Evolutionary conservation across 2,329 filamentous ascomycete species (phyloP).

Genomic region (Meredithiella fracta): DNA sequence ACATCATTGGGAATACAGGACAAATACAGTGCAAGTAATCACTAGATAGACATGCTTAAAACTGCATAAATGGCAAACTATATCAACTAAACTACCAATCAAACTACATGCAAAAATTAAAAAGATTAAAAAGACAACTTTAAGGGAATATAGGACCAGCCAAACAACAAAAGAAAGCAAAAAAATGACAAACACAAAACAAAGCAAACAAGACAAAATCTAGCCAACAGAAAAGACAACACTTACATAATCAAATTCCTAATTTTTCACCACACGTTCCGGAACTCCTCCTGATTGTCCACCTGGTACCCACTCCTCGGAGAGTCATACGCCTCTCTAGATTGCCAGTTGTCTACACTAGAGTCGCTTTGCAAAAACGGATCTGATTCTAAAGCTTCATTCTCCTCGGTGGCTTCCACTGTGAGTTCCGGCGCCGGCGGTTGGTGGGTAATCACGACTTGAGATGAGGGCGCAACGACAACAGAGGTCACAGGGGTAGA

Average conservation of each 20-base stretch:
- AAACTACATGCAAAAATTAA: not conserved
- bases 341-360: not conserved
- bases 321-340: not conserved
- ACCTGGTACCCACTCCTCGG: slow-evolving; percentile 18
- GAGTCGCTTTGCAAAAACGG: slow-evolving; percentile 11
- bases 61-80: not conserved
- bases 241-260: not conserved
- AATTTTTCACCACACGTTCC: slow-evolving; percentile 30
- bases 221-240: not conserved
- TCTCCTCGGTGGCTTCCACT: not conserved
- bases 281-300: slow-evolving; percentile 28
- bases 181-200: not conserved
- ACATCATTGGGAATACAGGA: not conserved
- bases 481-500: not conserved
- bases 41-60: not conserved
- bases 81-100: not conserved
- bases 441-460: not conserved
- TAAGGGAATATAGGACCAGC: slow-evolving; percentile 9
- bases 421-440: not conserved
- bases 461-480: not conserved
- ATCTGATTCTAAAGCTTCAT: not conserved
- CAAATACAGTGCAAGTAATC: not conserved
- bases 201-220: not conserved
- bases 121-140: not conserved
- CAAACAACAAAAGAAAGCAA: slow-evolving; percentile 7